Evolutionary conservation across 768 basidiomycete species (phyloP), one percentile per base, ranked within the genome.

Genomic region (Sarcodon sp.): DNA sequence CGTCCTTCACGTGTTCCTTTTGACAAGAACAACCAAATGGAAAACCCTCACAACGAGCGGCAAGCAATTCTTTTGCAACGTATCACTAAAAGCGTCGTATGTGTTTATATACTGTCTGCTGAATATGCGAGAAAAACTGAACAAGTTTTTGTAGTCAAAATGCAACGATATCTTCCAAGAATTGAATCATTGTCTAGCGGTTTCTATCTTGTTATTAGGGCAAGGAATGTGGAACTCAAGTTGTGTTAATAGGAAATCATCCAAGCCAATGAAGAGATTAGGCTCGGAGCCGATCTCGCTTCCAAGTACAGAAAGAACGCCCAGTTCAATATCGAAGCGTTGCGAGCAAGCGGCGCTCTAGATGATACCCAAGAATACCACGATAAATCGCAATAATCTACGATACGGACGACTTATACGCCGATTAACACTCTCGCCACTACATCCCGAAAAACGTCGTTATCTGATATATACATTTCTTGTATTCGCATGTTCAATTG

Each of bases 1-100:
- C 21, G 21, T 27, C 47, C 60, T 16, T 53, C 45, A 12, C 27
- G 45, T 10, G 15, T 44, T 21, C 35, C 43, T 7, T 21, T 45
- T 31, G 12, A 33, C 37, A 16, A 11, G 27, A 31, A 33, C 50
- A 15, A 46, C 49, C 45, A 47, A 47, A 94, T 96, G 92, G 90
- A 96, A 66, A 94, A 94, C 62, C 92, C 92, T 16, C 91, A 97
- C 56, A 87, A 88, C 45, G 90, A 93, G 64, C 75, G 87, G 38
- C 92, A 97, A 61, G 89, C 87, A 33, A 81, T 92, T 43, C 75
- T 94, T 15, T 73, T 96, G 3, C 88, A 94, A 55, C 77, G 92
- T 27, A 92, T 97, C 56, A 68, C 90, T 21, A 93, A 92, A 66
- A 94, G 89, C 54, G 78, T 86, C 6, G 91, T 91, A 52, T 35